Base-by-base conservation (phyloP, 1,284 basidiomycete genomes). In the Ganoderma meredithae region DNA sequence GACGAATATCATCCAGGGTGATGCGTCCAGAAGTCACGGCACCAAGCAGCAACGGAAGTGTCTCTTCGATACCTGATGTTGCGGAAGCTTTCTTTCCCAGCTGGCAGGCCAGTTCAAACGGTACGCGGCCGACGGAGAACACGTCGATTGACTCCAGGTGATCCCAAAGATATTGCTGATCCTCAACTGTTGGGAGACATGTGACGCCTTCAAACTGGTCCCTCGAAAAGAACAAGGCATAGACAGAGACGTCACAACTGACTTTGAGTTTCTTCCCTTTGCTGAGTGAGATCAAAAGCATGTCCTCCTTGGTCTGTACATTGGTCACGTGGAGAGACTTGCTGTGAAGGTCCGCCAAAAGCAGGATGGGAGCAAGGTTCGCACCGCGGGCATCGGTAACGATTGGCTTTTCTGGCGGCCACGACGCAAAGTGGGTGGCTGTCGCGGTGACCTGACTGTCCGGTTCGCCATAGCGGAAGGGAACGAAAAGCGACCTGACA, bases 181-280 rank as follows among this genome's bases (percentile, higher is more conserved):
- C 95, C 65, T 90, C 89, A 1, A 80, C 78, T 0, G 93, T 85
- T 1, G 97, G 97, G 52, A 99, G 85, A 74, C 88, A 88, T 10
- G 81, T 82, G 7, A 90, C 85, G 2, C 82, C 82, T 5, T 90
- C 90, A 83, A 88, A 96, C 73, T 94, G 87, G 71, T 93, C 91
- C 65, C 85, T 86, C 31, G 88, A 90, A 83, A 96, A 97, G 89
- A 98, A 99, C 69, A 99, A 84, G 12, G 95, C 89, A 81, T 96
- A 99, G 62, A 99, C 87, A 10, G 96, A 91, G 43, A 98, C 95
- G 76, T 99, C 98, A 79, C 97, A 99, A 2, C 97, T 99, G 68
- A 99, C 97, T 77, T 95, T 93, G 74, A 99, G 87, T 36, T 93
- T 87, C 84, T 97, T 98, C 65, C 93, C 92, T 83, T 99, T 99